Percentiles rank a stretch among this genome's conserved stretches.
Evolutionary conservation across 1,284 basidiomycete species (phyloP).

Genomic region (Leccinum fuscescens): DNA sequence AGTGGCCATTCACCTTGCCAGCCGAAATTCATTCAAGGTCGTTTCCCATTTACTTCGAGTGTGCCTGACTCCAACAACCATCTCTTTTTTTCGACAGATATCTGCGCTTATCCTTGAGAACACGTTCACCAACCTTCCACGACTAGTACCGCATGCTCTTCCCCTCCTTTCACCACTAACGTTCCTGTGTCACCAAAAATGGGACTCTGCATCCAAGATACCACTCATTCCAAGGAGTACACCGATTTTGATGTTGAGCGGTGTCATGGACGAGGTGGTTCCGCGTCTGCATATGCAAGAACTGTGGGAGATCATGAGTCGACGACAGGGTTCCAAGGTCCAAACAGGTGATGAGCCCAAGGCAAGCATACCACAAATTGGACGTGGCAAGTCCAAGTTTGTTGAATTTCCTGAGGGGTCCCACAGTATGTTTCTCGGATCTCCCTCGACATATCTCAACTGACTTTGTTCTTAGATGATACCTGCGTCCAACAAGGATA

Average conservation of each 20-base stretch:
- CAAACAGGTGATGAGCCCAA: constrained; percentile 33
- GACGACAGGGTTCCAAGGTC: constrained; percentile 38
- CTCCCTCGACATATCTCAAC: neutral
- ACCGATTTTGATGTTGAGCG: constrained; percentile 88
- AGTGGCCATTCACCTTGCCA: constrained; percentile 86
- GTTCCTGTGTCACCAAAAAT: constrained; percentile 87
- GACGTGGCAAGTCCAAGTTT: constrained; percentile 51
- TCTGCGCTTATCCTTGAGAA: constrained; percentile 89
- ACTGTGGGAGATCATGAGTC: constrained; percentile 63
- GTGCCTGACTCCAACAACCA: neutral
- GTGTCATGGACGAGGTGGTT: constrained; percentile 80
- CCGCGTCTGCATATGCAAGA: constrained; percentile 83
- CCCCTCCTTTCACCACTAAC: constrained; percentile 77
- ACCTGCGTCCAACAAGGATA: constrained; percentile 68
- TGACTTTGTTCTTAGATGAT: constrained; percentile 47
- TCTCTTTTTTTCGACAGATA: constrained; percentile 44
- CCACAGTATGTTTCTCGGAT: constrained; percentile 56
- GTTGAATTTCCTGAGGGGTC: constrained; percentile 62
- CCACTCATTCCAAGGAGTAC: constrained; percentile 65
- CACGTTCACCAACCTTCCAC: constrained; percentile 82
- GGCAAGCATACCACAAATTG: constrained; percentile 35
- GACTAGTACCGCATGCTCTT: constrained; percentile 77
- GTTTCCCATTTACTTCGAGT: constrained; percentile 11
- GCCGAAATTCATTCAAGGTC: constrained; percentile 72
- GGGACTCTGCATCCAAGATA: constrained; percentile 80